Base-by-base conservation (phyloP, 2,329 filamentous ascomycete genomes). In the Calonectria honghensis region DNA sequence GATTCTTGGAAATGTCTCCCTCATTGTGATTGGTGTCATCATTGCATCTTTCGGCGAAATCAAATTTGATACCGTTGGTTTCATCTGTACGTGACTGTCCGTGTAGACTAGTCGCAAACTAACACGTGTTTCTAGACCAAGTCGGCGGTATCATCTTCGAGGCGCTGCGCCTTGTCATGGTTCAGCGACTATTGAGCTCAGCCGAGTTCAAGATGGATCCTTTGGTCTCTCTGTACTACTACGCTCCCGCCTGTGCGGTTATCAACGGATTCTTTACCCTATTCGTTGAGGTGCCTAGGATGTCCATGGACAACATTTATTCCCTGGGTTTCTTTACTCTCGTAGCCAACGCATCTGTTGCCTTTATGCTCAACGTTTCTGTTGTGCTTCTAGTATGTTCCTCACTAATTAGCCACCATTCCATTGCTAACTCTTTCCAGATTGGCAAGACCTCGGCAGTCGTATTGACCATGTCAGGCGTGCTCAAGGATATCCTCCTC, bases 201-300 rank as follows among this genome's bases (percentile, higher is more conserved):
- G 72, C 72, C 5, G 72, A 73, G 61, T 73, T 73, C 61, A 73
- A 73, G 39, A 73, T 73, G 72, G 72, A 73, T 31, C 72, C 72
- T 2, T 50, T 73, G 39, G 72, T 73, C 14, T 73, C 72, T 20
- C 39, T 73, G 39, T 73, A 73, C 16, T 73, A 73, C 27, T 73
- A 73, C 37, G 72, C 72, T 29, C 72, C 72, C 2, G 72, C 72
- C 3, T 73, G 72, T 11, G 72, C 72, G 0, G 39, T 73, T 18
- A 29, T 64, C 6, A 73, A 73, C 29, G 72, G 72, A 24, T 20
- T 73, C 4, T 73, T 73, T 18, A 67, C 72, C 18, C n/a, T 70
- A 16, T 70, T 73, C 51, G 45, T 70, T 45, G 72, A 73, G 41
- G 50, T 70, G 2, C 72, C 72, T 16, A 63, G 72, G 7, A 70